Conservation (phyloP, 768 basidiomycete genomes). For the Amanita polypyramis region DNA sequence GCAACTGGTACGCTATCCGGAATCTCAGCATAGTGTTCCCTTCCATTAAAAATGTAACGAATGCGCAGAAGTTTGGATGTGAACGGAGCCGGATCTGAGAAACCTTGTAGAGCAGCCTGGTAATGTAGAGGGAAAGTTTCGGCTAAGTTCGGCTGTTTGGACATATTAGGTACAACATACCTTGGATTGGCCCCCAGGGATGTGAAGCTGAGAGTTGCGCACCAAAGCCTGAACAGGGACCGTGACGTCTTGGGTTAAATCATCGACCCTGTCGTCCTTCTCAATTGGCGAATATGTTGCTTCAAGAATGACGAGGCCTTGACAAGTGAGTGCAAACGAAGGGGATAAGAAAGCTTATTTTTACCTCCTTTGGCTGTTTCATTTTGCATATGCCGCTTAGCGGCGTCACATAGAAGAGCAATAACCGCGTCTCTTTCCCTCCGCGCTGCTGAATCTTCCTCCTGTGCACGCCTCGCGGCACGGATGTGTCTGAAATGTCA, state of each 20-base stretch:
- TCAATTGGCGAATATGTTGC: conserved; percentile 61
- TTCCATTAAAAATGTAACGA: conserved; percentile 67
- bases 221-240: conserved; percentile 77
- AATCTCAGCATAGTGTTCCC: conserved; percentile 68
- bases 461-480: conserved; percentile 49
- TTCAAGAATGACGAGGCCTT: conserved; percentile 69
- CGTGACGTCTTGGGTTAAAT: conserved; percentile 66
- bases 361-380: conserved; percentile 64
- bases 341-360: conserved; percentile 6
- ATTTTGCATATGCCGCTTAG: conserved; percentile 47
- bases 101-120: conserved; percentile 68
- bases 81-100: conserved; percentile 78
- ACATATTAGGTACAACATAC: conserved; percentile 23
- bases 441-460: conserved; percentile 52
- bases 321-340: not conserved
- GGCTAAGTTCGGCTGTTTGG: conserved; percentile 6
- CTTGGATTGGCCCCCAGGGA: conserved; percentile 70
- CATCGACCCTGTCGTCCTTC: conserved; percentile 36
- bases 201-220: conserved; percentile 64
- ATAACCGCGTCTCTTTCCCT: conserved; percentile 55
- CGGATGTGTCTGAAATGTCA: conserved; percentile 45
- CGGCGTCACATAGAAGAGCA: conserved; percentile 55
- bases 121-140: conserved; percentile 7
- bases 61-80: conserved; percentile 59
- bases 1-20: conserved; percentile 61